Conservation (phyloP, 495 filamentous ascomycete genomes). For the Penicillium subrubescens region DNA sequence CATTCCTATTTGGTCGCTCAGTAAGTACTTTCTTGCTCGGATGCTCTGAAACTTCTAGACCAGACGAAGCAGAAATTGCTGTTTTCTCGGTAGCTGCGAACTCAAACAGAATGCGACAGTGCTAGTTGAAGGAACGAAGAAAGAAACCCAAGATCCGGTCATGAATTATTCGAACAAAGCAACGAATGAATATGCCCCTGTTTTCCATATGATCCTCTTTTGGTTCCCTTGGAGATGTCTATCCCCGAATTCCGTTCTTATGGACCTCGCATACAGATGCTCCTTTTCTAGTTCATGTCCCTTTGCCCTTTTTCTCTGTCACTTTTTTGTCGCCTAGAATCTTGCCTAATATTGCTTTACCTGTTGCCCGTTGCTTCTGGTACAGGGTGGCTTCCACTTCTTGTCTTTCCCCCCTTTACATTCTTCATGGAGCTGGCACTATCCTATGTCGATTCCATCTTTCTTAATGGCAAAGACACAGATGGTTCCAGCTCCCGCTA, state of each 20-base stretch:
- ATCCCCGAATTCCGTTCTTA: neutral
- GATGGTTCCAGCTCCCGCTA: neutral
- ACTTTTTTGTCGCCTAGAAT: constrained; percentile 22
- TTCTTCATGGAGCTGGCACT: neutral
- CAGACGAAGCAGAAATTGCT: neutral
- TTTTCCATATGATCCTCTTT: constrained; percentile 20
- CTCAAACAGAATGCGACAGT: constrained; percentile 8
- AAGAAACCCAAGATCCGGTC: constrained; percentile 19
- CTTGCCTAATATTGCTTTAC: constrained; percentile 25
- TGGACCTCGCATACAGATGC: constrained; percentile 19
- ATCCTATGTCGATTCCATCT: neutral
- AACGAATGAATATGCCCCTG: constrained; percentile 36
- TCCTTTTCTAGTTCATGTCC: constrained; percentile 13
- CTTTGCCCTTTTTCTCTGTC: constrained; percentile 21
- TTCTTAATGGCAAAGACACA: neutral
- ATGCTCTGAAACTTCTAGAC: neutral
- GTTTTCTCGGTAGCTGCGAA: constrained; percentile 1
- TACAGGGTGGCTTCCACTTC: constrained; percentile 16
- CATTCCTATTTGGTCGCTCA: constrained; percentile 7
- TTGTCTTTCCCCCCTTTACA: neutral
- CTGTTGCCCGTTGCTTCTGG: constrained; percentile 6
- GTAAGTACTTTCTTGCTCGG: constrained; percentile 16
- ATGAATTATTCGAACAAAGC: constrained; percentile 34
- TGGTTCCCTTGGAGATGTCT: constrained; percentile 7
- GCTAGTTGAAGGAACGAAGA: constrained; percentile 12